Base-by-base conservation (phyloP, 2,329 filamentous ascomycete species). In the Xylariaceae sp. region DNA sequence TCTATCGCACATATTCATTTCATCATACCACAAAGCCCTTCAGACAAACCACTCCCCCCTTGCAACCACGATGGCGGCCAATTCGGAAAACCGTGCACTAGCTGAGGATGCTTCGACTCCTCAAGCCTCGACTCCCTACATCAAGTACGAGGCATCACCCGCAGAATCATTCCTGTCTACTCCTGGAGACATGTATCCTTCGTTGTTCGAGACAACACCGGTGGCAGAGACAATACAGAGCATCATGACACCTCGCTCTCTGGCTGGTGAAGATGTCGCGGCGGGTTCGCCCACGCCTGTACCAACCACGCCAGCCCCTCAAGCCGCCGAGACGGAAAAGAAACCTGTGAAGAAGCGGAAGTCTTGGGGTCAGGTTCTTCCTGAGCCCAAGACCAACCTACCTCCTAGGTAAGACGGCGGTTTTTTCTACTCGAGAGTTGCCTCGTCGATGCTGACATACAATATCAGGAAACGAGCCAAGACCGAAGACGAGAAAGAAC, bases 401-500 rank as follows among this genome's bases (percentile, higher is more conserved):
- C 90, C 90, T 45, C 90, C 90, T 27, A 83, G 89, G 83, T 86
- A 78, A 58, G 69, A 50, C 45, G 4, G 0, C 13, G 16, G 29
- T 24, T 24, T n/a, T 21, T 7, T 13, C 23, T 2, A 21, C 39
- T 53, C 62, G n/a, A 57, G 50, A 57, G 5, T 23, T 3, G 16
- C 1, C 9, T 5, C 13, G 11, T 16, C 11, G 15, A 16, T 36
- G 7, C 35, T 43, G 6, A 39, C 29, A 0, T 23, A 12, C 34
- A 8, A 47, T 9, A 38, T 34, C 8, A 88, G 85, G 51, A 98
- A 98, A 78, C 88, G 92, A 47, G 92, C 92, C 54, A 98, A 97
- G 76, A 98, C 92, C 3, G 90, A 94, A 56, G 92, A 96, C 58
- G 92, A 98, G 67, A 98, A 98, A 69, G 92, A 97, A 67, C 92